These are phyloP conservation scores for Starmerella vaccinii DNA, from an alignment of 805 yeast genomes.

Conservation along the genomic window DNA sequence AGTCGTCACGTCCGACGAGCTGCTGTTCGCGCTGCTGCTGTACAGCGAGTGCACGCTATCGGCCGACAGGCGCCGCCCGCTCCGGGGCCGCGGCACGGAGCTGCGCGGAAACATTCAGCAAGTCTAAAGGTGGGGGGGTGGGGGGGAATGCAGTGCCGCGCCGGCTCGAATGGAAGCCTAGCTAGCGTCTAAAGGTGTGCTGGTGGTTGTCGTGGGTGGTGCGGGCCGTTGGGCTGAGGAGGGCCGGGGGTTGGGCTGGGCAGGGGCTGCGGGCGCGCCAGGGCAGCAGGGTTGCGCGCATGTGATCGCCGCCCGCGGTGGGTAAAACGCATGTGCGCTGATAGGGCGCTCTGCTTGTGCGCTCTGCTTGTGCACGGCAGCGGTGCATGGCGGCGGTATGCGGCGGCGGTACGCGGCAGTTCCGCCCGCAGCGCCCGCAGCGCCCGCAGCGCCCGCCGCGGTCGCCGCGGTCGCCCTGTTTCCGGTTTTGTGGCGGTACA, in stretches of 20 bases:
- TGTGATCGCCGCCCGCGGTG: background rate
- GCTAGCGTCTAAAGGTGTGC: background rate
- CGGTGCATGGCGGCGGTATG: too few relatives aligned
- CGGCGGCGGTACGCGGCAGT: too few relatives aligned
- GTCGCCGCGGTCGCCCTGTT: too few relatives aligned
- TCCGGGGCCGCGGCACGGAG: constrained; percentile 8
- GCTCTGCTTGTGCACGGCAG: too few relatives aligned
- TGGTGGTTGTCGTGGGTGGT: background rate
- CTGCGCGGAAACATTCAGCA: constrained; percentile 9
- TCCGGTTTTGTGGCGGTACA: too few relatives aligned
- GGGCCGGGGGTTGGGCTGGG: background rate
- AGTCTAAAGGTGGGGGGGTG: too few relatives aligned
- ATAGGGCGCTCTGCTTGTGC: background rate
- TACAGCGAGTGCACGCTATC: constrained; percentile 10
- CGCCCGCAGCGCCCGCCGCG: too few relatives aligned
- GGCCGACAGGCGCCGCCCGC: constrained; percentile 6
- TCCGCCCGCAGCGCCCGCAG: too few relatives aligned
- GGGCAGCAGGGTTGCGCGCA: constrained; percentile 2
- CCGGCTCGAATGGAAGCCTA: too few relatives aligned
- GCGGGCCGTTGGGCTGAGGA: background rate
- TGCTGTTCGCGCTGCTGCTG: constrained; percentile 1
- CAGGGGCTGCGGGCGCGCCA: background rate
- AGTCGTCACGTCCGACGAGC: constrained; percentile 2
- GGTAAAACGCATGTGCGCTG: background rate
- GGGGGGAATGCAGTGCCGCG: too few relatives aligned